Evolutionary conservation across 83 land plant genomes (phyloP), one percentile per base, ranked within the genome.

Genomic region (Isoetes engelmannii): DNA sequence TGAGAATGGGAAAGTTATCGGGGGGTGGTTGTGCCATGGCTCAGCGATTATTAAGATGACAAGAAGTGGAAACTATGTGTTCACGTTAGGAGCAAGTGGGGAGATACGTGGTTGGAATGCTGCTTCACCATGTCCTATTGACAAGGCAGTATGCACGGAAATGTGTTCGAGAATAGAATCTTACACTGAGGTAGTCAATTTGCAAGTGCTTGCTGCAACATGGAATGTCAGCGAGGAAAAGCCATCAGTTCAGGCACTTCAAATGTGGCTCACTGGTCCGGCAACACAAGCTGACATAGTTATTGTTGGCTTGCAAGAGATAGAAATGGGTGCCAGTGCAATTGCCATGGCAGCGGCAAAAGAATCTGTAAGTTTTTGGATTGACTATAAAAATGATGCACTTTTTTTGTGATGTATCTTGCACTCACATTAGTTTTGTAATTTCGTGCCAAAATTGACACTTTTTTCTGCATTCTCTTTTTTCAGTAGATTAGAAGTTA

Each of bases 311-410:
- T 74, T 94, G 78, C 99, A 94, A 72, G 99, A 94, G 77, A 86
- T 87, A 64, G 99, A 94, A 75, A 94, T 94, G 99, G 92, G 99
- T 70, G 93, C 99, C 49, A 87, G 99, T 43, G 84, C 90, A 66
- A 80, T 94, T 15, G 99, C 97, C 20, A 78, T 94, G 83, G 87
- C 97, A 44, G 99, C 99, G 9, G 93, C 92, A 49, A 94, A 84
- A 84, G 97, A 90, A 80, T 84, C 89, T 76, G 98, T 93, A 75
- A 89, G 90, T 73, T 50, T 28, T 28, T 28, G 37, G 37, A 28
- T 28, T 28, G 37, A 28, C 15, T 51, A 3, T 51, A 3, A 12
- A 51, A 28, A 28, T 28, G 37, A 28, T 28, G 2, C 2, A 28
- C 2, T 28, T 2, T 28, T 0, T 28, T 28, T 28, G 37, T 28